Base-by-base conservation (phyloP, 441 rosid genomes). In the Metrosideros polymorpha region DNA sequence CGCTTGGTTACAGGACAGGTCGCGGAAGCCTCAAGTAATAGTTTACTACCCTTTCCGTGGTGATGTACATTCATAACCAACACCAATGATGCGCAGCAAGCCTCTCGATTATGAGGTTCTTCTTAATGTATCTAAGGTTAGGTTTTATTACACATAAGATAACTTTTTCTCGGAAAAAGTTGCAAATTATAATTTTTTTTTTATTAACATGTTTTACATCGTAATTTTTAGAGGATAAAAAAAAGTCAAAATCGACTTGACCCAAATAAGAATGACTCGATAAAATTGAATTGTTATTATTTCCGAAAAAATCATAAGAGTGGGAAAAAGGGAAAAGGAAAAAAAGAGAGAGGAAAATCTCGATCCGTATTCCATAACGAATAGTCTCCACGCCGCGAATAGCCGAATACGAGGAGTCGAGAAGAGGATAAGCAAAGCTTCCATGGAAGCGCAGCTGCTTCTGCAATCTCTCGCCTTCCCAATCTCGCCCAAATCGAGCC, bases 151-250 rank as follows among this genome's bases (percentile, higher is more conserved):
- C 3, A 0, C 0, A 57, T 5, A 13, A 27, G 14, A 27, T 57
- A n/a, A 13, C 4, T n/a, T 57, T n/a, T 0, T 5, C 35, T n/a
- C 2, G 0, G 0, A 57, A 57, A n/a, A 0, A 12, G 66, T 57
- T 12, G 13, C 35, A n/a, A 56, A 13, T 9, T n/a, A n/a, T 29
- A 3, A 1, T n/a, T n/a, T 57, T 57, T 13, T 8, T 10, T 56
- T n/a, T 29, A 7, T 29, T 29, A 7, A 3, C n/a, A n/a, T n/a
- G n/a, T n/a, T n/a, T n/a, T n/a, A n/a, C n/a, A n/a, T n/a, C n/a
- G n/a, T n/a, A n/a, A n/a, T n/a, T n/a, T n/a, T n/a, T n/a, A n/a
- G n/a, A n/a, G n/a, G n/a, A n/a, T n/a, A n/a, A n/a, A n/a, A n/a
- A n/a, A n/a, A n/a, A n/a, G n/a, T n/a, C 22, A 59, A 59, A 29